Evolutionary conservation across 441 rosid species (phyloP), one percentile per base, ranked within the genome.

Genomic region (Pelargonium fulgidum): DNA sequence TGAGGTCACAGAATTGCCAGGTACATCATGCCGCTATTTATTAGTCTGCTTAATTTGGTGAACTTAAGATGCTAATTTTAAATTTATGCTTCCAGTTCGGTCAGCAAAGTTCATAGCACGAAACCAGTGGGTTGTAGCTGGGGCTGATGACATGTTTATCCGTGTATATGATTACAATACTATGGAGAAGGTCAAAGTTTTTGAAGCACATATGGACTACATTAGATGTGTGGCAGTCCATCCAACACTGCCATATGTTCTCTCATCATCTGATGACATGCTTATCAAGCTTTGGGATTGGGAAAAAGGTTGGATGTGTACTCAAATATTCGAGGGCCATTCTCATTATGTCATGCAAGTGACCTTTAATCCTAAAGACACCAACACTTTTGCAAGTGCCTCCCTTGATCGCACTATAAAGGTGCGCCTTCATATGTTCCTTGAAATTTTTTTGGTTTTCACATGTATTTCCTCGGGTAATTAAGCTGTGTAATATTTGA

Each of bases 221-320:
- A 90, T 92, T 70, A 83, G 98, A 75, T 80, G 87, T 48, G 82
- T 92, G 54, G 82, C 84, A 54, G 89, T 87, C 74, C 97, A 90
- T 79, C 96, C 92, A 26, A 82, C 90, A 9, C 89, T 86, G 73
- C 92, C 98, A 2, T 86, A 75, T 70, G 85, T 90, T 81, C 77
- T 92, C 63, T 90, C 98, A 64, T 85, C 92, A 19, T 88, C 96
- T 29, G 95, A 90, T 81, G 96, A 92, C 79, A 89, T 68, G 90
- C 88, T 86, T 59, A 89, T 92, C 72, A 92, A 90, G 82, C 85
- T 89, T 72, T 92, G 97, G 98, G 92, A 92, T 70, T 92, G 98
- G 98, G 98, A 92, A 70, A 89, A 89, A 78, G 91, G 85, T 63
- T 92, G 98, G 98, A 78, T 77, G 36, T 92, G 97, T 76, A 81